A percentile compares a stretch with the other conserved stretches of the same genome.
These are phyloP conservation scores for Capronia coronata DNA, from an alignment of 2,329 filamentous ascomycete genomes.

Conservation along the genomic window DNA sequence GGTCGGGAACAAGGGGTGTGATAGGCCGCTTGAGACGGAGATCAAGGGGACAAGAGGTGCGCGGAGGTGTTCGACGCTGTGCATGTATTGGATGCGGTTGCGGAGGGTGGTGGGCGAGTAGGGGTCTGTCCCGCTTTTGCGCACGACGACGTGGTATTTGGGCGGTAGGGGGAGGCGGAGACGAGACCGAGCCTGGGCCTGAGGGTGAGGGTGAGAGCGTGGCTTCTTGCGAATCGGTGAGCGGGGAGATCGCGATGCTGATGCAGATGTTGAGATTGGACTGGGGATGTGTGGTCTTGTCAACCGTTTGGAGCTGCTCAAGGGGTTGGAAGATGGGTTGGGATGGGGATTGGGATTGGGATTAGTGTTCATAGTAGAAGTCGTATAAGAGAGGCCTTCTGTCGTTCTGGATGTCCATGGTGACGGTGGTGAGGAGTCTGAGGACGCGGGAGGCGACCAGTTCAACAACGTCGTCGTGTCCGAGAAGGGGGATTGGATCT, in stretches of 20 bases:
- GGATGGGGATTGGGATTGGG: not conserved
- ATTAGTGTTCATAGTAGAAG: not conserved
- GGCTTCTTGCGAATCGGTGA: conserved; percentile 20
- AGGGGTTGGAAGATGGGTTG: too few species aligned
- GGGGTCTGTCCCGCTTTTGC: not conserved
- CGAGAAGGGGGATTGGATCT: not conserved
- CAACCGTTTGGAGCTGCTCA: not conserved
- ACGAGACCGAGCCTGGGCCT: not conserved
- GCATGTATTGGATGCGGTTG: conserved; percentile 8
- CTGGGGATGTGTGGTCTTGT: not conserved
- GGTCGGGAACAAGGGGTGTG: conserved; percentile 37
- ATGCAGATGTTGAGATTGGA: not conserved
- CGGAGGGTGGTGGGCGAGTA: conserved; percentile 9
- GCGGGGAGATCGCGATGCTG: not conserved
- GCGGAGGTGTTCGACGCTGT: conserved; percentile 30
- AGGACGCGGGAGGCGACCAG: conserved; percentile 5
- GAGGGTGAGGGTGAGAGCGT: not conserved
- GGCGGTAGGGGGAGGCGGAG: conserved; percentile 7
- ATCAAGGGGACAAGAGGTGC: conserved; percentile 35
- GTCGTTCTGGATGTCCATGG: not conserved
- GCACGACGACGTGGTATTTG: conserved; percentile 17
- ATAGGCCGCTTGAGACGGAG: conserved; percentile 33
- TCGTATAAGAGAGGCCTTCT: not conserved
- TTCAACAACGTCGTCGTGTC: conserved; percentile 4
- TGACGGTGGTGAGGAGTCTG: not conserved